Evolutionary conservation across 805 yeast genomes (phyloP).

Genomic region (Candida orba): DNA sequence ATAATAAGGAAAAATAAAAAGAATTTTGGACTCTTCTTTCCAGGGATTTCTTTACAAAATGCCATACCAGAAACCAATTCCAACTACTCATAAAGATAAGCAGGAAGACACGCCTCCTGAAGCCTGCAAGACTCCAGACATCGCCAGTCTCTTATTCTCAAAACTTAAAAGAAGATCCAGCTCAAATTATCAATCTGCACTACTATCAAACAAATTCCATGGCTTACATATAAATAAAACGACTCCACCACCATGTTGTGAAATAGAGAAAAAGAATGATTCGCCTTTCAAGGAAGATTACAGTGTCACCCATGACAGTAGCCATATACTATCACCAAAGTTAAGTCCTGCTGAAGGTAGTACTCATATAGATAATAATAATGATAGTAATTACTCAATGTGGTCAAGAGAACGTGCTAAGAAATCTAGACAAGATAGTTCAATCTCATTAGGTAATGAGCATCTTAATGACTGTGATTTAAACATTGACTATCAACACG

Average conservation of each 20-base stretch:
- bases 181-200: constrained; percentile 5
- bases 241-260: not conserved
- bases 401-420: constrained; percentile 11
- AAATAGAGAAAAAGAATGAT: not conserved
- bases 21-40: not conserved
- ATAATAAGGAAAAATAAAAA: no score
- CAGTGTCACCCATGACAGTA: not conserved
- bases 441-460: constrained; percentile 6
- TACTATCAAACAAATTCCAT: constrained; percentile 2
- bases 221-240: constrained; percentile 2
- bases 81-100: not conserved
- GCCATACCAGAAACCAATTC: constrained; percentile 1
- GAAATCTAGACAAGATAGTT: constrained; percentile 9
- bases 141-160: not conserved
- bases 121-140: constrained; percentile 13
- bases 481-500: constrained; percentile 2
- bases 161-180: constrained; percentile 4
- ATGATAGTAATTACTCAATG: not conserved
- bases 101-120: constrained; percentile 5
- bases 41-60: not conserved
- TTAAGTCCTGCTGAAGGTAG: constrained; percentile 2
- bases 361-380: no score
- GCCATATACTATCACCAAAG: not conserved
- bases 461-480: constrained; percentile 1
- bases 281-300: constrained; percentile 5